Conservation (phyloP, 1,139 yeast species). For the Kodamaea suecica region DNA sequence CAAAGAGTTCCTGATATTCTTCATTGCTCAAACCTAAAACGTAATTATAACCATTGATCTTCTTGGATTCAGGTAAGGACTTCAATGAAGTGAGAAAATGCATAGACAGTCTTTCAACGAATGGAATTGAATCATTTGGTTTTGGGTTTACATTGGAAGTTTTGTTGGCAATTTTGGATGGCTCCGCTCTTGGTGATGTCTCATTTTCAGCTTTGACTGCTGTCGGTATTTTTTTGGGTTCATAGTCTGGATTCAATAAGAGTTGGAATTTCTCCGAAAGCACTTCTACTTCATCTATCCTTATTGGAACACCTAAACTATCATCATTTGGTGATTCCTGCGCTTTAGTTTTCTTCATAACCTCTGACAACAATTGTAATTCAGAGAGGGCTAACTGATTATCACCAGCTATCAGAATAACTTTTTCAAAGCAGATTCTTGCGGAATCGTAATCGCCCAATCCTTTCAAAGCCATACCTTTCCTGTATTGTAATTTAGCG, state of each 20-base stretch:
- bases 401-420: conserved; percentile 43
- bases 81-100: conserved; percentile 28
- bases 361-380: conserved; percentile 15
- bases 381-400: conserved; percentile 37
- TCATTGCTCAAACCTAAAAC: conserved; percentile 33
- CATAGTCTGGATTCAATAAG: conserved; percentile 3
- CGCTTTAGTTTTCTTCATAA: conserved; percentile 12
- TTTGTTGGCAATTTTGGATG: neutral
- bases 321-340: neutral
- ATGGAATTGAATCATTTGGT: conserved; percentile 9
- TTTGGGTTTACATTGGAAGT: neutral
- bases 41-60: conserved; percentile 36
- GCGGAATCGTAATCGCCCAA: conserved; percentile 34
- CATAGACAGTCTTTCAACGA: conserved; percentile 29
- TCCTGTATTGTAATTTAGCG: conserved; percentile 58
- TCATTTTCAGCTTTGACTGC: neutral
- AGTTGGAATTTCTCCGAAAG: conserved; percentile 41
- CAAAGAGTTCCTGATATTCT: conserved; percentile 35
- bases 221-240: neutral
- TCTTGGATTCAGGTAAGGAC: conserved; percentile 26
- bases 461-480: conserved; percentile 45
- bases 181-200: neutral
- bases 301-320: conserved; percentile 20
- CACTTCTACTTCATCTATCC: conserved; percentile 42
- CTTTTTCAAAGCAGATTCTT: conserved; percentile 33